phyloP scores from a whole-genome alignment of 192 early-diverging fungal species.

The Powellomyces hirtus region DNA sequence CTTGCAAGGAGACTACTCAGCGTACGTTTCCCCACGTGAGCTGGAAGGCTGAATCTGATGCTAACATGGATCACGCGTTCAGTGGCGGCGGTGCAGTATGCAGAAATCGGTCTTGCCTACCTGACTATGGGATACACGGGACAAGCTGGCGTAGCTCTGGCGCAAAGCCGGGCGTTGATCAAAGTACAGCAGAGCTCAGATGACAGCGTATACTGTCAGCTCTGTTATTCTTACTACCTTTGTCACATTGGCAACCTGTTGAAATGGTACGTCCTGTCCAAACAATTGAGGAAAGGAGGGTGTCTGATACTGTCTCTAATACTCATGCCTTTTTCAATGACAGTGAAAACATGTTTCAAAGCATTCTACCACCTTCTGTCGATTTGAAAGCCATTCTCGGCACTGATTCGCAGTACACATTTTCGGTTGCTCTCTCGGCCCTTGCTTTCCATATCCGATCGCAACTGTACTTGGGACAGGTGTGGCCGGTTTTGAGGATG shows the following conservation, averaged over 20 bases:
- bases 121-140: constrained; percentile 70
- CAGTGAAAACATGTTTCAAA: too few species aligned
- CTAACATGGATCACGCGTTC: background rate
- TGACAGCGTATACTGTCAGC: constrained; percentile 38
- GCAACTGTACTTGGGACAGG: too few species aligned
- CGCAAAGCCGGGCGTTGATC: constrained; percentile 43
- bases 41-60: background rate
- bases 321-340: too few species aligned
- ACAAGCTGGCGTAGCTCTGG: constrained; percentile 59
- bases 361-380: too few species aligned
- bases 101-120: constrained; percentile 57
- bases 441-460: too few species aligned
- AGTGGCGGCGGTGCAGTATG: constrained; percentile 49
- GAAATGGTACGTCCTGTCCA: too few species aligned
- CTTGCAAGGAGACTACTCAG: constrained; percentile 17
- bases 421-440: too few species aligned
- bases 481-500: too few species aligned
- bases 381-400: too few species aligned
- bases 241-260: constrained; percentile 58
- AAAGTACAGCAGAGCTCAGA: constrained; percentile 32
- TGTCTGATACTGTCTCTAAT: too few species aligned
- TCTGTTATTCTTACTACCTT: constrained; percentile 62
- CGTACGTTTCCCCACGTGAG: constrained; percentile 29
- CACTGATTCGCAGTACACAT: too few species aligned
- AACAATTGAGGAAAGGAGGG: too few species aligned